These are phyloP conservation scores for Purpureocillium takamizusanense DNA, from an alignment of 2,329 filamentous ascomycete species.

Conservation along the genomic window DNA sequence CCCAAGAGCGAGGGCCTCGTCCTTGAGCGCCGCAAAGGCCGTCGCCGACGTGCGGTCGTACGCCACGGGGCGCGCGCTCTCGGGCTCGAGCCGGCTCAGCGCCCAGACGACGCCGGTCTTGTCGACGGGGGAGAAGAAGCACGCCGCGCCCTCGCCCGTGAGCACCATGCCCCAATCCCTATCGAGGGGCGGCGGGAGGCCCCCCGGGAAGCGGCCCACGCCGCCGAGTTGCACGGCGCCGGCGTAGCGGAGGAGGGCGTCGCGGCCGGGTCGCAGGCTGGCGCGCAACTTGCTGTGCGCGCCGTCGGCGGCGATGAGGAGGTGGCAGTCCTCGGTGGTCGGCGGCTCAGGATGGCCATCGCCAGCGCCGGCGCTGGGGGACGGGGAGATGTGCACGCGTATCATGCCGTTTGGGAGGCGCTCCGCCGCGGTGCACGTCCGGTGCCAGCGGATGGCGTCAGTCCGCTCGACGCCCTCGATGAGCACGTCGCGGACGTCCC, in stretches of 20 bases:
- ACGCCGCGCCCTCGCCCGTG: constrained; percentile 21
- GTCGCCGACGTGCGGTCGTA: constrained; percentile 8
- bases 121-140: constrained; percentile 31
- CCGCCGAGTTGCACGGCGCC: constrained; percentile 26
- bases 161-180: constrained; percentile 24
- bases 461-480: not conserved
- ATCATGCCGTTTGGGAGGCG: constrained; percentile 1
- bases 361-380: no score
- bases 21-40: constrained; percentile 14
- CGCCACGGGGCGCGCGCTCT: constrained; percentile 3
- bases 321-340: constrained; percentile 16
- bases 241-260: constrained; percentile 22
- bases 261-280: constrained; percentile 17
- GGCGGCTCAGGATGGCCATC: not conserved
- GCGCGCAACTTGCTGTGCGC: constrained; percentile 25
- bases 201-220: constrained; percentile 18
- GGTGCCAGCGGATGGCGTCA: not conserved
- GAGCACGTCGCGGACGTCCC: not conserved
- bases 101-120: constrained; percentile 26
- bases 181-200: constrained; percentile 19
- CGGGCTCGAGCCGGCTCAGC: constrained; percentile 19
- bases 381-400: not conserved
- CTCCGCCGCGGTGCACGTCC: not conserved
- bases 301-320: constrained; percentile 32
- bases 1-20: constrained; percentile 14